Percentiles rank a stretch among this genome's conserved stretches.
Conservation (phyloP, 169 alveolate species). For the Toxoplasma gondii region DNA sequence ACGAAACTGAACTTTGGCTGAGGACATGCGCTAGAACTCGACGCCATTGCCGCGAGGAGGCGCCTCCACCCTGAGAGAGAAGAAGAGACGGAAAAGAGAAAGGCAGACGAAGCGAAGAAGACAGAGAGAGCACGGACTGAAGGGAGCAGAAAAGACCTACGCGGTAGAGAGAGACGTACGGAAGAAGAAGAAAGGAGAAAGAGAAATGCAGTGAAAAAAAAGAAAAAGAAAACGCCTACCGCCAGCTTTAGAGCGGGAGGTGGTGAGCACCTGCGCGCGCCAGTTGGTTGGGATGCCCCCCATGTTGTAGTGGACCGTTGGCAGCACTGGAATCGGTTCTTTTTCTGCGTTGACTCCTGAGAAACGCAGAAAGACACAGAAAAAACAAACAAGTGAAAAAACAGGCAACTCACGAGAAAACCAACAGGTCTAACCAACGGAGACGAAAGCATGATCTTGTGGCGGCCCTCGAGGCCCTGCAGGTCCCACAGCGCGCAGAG, state of each 20-base stretch:
- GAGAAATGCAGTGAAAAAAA: no score
- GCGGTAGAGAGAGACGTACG: neutral
- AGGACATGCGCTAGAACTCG: no score
- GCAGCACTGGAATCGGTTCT: slow-evolving; percentile 97
- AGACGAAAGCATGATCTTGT: no score
- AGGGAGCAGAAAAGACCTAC: neutral
- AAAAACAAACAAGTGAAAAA: neutral
- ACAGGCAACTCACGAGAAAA: neutral
- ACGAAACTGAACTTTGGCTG: no score
- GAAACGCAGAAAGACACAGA: neutral
- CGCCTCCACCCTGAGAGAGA: neutral
- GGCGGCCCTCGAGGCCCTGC: no score
- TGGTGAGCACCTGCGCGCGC: slow-evolving; percentile 89
- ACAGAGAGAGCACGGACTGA: neutral
- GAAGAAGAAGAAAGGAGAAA: neutral
- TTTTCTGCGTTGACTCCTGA: slow-evolving; percentile 79
- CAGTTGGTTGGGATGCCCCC: slow-evolving; percentile 99
- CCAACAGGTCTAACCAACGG: no score
- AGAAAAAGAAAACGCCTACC: neutral
- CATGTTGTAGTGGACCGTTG: slow-evolving; percentile 99
- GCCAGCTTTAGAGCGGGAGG: neutral
- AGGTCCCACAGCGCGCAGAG: no score
- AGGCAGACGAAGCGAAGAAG: neutral
- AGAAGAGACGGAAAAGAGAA: neutral
- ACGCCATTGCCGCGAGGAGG: no score